Evolutionary conservation across 2,329 filamentous ascomycete species (phyloP).

Genomic region (Clarireedia monteithiana): DNA sequence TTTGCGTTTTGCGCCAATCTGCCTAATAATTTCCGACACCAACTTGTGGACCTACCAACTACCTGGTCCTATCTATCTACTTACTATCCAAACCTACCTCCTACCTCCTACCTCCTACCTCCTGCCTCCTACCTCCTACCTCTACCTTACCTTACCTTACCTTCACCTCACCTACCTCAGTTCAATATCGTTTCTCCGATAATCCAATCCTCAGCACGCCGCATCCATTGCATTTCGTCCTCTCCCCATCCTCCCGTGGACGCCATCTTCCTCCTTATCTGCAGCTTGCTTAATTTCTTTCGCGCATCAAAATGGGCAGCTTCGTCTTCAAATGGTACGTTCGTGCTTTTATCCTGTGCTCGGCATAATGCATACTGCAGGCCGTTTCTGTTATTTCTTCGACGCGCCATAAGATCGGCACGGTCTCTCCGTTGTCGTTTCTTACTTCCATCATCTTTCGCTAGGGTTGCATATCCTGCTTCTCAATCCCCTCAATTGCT

Average conservation of each 20-base stretch:
- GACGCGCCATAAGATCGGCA: background rate
- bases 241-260: background rate
- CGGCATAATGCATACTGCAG: background rate
- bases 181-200: background rate
- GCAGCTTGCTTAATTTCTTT: background rate
- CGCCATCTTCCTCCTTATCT: background rate
- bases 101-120: background rate
- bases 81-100: background rate
- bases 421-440: background rate
- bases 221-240: background rate
- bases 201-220: background rate
- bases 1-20: background rate
- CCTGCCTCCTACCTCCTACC: background rate
- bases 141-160: too few relatives aligned
- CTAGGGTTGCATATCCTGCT: too few relatives aligned
- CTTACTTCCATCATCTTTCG: too few relatives aligned
- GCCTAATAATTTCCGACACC: background rate
- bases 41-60: background rate
- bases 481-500: background rate
- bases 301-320: slow-evolving; percentile 27
- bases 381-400: background rate
- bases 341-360: background rate
- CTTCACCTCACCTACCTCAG: background rate
- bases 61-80: background rate
- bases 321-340: slow-evolving; percentile 33